These are phyloP conservation scores for Pseudonectria buxi DNA, from an alignment of 2,329 filamentous ascomycete genomes.

Conservation along the genomic window DNA sequence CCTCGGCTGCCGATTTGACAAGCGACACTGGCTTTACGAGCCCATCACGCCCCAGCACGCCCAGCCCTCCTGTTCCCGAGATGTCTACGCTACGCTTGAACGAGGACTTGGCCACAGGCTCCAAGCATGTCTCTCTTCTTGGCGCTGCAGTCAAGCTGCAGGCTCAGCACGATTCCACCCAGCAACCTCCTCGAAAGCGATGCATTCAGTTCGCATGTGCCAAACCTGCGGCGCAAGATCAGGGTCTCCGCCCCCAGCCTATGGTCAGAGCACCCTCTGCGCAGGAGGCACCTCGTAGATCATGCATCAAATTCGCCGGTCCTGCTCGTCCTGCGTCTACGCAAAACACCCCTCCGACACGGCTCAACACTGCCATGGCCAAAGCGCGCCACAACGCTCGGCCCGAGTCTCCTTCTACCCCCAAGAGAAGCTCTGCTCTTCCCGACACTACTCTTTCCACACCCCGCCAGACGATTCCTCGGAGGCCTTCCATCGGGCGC, in stretches of 20 bases:
- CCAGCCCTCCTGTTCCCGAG: slow-evolving; percentile 74
- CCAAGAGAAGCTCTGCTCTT: slow-evolving; percentile 21
- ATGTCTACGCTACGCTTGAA: slow-evolving; percentile 40
- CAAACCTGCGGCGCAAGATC: slow-evolving; percentile 46
- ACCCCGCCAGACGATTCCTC: slow-evolving; percentile 18
- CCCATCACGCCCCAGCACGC: slow-evolving; percentile 78
- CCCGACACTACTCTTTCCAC: slow-evolving; percentile 14
- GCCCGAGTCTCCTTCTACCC: slow-evolving; percentile 25
- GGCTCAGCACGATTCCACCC: slow-evolving; percentile 34
- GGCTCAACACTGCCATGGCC: slow-evolving; percentile 5
- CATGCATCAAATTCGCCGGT: slow-evolving; percentile 72
- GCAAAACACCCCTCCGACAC: slow-evolving; percentile 31
- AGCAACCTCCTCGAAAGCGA: slow-evolving; percentile 56
- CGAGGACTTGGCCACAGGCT: slow-evolving; percentile 20
- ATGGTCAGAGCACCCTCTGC: slow-evolving; percentile 27
- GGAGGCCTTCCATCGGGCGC: slow-evolving; percentile 18
- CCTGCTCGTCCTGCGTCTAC: slow-evolving; percentile 44
- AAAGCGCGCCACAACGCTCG: slow-evolving; percentile 10
- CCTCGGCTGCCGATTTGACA: slow-evolving; percentile 83
- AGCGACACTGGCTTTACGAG: slow-evolving; percentile 90
- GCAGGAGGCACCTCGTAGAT: slow-evolving; percentile 42
- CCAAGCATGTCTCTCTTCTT: slow-evolving; percentile 20
- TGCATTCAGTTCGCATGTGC: slow-evolving; percentile 90
- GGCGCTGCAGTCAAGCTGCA: slow-evolving; percentile 16
- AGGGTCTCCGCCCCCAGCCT: slow-evolving; percentile 29